Evolutionary conservation across 2,329 filamentous ascomycete species (phyloP).

Genomic region (Akanthomyces lecanii): DNA sequence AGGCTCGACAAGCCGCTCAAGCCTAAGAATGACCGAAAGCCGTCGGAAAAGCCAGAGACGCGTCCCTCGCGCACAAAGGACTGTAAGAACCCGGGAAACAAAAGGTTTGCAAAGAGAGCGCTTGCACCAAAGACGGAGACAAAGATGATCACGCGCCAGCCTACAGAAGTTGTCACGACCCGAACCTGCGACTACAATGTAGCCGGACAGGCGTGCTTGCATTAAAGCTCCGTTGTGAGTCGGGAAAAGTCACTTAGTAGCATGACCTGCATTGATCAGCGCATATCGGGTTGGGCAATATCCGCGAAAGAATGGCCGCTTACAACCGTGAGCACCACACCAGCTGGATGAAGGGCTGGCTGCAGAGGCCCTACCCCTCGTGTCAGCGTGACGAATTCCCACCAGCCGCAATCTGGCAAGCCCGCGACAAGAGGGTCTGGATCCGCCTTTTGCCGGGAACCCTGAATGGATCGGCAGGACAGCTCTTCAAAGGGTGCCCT

Average conservation of each 20-base stretch:
- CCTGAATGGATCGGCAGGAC: too few species aligned
- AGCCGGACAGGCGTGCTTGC: constrained; percentile 8
- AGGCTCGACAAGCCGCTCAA: not conserved
- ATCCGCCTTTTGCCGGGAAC: too few species aligned
- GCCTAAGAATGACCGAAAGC: not conserved
- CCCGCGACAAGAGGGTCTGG: not conserved
- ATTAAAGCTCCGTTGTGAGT: constrained; percentile 12
- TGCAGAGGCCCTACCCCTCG: not conserved
- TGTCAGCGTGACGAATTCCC: constrained; percentile 18
- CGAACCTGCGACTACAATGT: not conserved
- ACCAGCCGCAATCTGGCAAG: constrained; percentile 17
- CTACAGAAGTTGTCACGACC: not conserved
- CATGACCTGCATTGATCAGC: constrained; percentile 5
- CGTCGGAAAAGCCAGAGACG: not conserved
- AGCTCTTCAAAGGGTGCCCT: not conserved
- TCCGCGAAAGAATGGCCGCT: not conserved
- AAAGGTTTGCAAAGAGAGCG: too few species aligned
- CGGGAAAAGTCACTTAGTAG: not conserved
- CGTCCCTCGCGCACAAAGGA: too few species aligned
- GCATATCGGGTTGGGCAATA: too few species aligned
- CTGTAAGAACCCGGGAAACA: too few species aligned
- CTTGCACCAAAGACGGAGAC: too few species aligned
- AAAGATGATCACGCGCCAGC: too few species aligned
- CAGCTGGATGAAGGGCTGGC: constrained; percentile 16
- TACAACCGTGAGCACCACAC: constrained; percentile 12